A percentile compares a stretch with the other conserved stretches of the same genome.
phyloP scores from a whole-genome alignment of 1,139 yeast genomes.

The Hemisphaericaspora xylofermentans region DNA sequence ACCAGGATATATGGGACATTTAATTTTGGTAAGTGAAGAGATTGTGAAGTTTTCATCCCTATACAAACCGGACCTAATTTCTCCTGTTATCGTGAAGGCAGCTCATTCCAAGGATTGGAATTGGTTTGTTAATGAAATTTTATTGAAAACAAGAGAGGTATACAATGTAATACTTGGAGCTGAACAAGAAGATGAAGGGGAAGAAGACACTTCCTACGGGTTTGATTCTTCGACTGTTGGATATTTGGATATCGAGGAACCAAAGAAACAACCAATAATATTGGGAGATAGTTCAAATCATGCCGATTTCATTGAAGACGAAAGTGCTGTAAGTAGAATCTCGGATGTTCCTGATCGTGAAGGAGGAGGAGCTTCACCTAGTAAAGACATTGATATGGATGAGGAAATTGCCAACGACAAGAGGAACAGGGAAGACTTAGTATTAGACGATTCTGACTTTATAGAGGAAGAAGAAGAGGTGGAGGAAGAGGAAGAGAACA shows the following conservation, averaged over 20 bases:
- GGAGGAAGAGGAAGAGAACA: constrained; percentile 23
- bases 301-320: constrained; percentile 31
- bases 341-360: constrained; percentile 18
- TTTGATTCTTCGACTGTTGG: constrained; percentile 39
- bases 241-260: constrained; percentile 33
- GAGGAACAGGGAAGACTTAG: constrained; percentile 13
- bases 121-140: constrained; percentile 45
- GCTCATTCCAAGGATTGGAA: constrained; percentile 42
- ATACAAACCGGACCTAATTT: constrained; percentile 48
- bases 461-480: constrained; percentile 34
- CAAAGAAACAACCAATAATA: constrained; percentile 25
- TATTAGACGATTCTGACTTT: constrained; percentile 27
- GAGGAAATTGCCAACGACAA: not conserved
- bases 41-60: constrained; percentile 50
- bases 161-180: constrained; percentile 49
- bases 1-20: constrained; percentile 51
- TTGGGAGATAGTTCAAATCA: constrained; percentile 40
- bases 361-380: constrained; percentile 12
- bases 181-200: constrained; percentile 22
- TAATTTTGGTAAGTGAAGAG: constrained; percentile 48
- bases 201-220: constrained; percentile 19
- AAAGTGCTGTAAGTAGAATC: constrained; percentile 19
- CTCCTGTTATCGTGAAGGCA: constrained; percentile 42
- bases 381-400: constrained; percentile 3
- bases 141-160: constrained; percentile 45